Conservation (phyloP, 768 basidiomycete genomes). For the Mycena leptocephala region DNA sequence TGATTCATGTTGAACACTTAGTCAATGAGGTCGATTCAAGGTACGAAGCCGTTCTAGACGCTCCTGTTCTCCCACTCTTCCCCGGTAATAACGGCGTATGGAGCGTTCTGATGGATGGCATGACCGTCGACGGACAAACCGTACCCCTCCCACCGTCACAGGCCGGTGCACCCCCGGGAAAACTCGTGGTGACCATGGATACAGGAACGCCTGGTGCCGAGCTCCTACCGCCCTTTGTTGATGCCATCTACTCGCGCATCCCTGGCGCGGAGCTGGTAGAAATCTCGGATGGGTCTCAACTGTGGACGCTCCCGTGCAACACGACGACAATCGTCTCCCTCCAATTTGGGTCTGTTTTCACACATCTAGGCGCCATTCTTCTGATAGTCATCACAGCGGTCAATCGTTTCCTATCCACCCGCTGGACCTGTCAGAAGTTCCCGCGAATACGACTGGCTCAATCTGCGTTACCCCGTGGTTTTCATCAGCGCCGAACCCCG, state of each 20-base stretch:
- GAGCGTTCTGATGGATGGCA: neutral
- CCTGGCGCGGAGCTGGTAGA: neutral
- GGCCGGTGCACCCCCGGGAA: neutral
- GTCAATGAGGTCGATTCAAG: slow-evolving; percentile 9
- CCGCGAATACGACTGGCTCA: too few relatives aligned
- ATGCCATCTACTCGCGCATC: neutral
- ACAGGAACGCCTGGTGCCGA: neutral
- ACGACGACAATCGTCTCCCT: neutral
- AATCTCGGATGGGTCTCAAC: neutral
- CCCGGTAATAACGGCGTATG: neutral
- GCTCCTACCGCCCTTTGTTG: neutral
- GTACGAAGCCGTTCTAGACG: neutral
- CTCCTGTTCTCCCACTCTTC: neutral
- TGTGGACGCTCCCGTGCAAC: neutral
- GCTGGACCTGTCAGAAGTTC: neutral
- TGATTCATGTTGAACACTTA: too few relatives aligned
- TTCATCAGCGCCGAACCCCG: too few relatives aligned
- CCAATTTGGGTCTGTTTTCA: neutral
- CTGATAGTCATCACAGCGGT: neutral
- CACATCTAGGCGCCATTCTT: neutral
- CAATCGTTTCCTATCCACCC: slow-evolving; percentile 12
- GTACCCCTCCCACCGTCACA: neutral
- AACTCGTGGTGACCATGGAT: slow-evolving; percentile 1
- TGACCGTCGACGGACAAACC: neutral
- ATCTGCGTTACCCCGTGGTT: neutral